Percentiles rank a stretch among this genome's conserved stretches.
phyloP scores from a whole-genome alignment of 2,329 filamentous ascomycete species.

The Penicillium hesseltinei region DNA sequence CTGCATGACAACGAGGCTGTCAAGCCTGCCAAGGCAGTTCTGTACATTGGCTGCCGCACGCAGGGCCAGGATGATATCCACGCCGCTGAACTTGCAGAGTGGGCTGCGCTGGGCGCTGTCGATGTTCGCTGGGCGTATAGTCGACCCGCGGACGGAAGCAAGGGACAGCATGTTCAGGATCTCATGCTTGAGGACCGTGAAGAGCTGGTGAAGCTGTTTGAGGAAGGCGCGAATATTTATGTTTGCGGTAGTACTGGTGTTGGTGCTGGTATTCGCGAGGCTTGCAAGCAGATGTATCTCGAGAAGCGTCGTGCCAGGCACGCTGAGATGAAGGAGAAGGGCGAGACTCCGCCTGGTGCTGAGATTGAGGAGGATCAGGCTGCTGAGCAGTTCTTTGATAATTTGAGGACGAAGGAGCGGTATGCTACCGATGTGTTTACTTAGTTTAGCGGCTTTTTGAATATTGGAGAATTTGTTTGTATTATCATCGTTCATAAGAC shows the following conservation, averaged over 20 bases:
- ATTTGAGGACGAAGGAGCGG: conserved; percentile 48
- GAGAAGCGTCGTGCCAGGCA: conserved; percentile 32
- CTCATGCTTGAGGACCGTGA: conserved; percentile 49
- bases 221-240: conserved; percentile 56
- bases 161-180: conserved; percentile 56
- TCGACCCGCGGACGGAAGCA: conserved; percentile 45
- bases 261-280: conserved; percentile 49
- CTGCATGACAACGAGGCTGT: conserved; percentile 9
- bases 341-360: conserved; percentile 33
- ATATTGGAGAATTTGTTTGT: neutral
- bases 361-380: conserved; percentile 28
- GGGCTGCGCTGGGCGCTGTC: conserved; percentile 62
- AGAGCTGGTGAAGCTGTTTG: conserved; percentile 48
- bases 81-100: conserved; percentile 46
- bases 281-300: conserved; percentile 37
- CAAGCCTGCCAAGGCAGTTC: conserved; percentile 33
- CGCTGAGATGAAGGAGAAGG: conserved; percentile 33
- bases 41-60: conserved; percentile 40
- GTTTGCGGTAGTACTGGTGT: conserved; percentile 62
- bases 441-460: conserved; percentile 6
- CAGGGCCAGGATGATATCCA: conserved; percentile 39
- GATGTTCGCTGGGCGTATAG: conserved; percentile 62
- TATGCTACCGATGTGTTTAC: conserved; percentile 62
- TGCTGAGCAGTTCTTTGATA: conserved; percentile 31
- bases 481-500: neutral